Evolutionary conservation across 2,329 filamentous ascomycete genomes (phyloP).

Genomic region (Pestalotiopsis sp.): DNA sequence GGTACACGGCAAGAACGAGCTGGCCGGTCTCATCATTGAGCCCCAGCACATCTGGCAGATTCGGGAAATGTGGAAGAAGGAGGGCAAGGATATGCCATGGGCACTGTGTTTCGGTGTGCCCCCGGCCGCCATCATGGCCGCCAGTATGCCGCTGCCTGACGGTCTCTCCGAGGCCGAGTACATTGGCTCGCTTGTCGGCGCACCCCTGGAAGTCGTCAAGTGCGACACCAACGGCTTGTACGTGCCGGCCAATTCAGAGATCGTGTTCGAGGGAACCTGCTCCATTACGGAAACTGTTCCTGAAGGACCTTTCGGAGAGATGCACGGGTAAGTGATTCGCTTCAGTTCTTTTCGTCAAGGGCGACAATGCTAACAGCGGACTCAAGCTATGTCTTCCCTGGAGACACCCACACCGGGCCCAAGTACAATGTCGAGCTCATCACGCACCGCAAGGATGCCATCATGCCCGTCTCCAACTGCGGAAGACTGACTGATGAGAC

Average conservation of each 20-base stretch:
- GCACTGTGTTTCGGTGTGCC: conserved; percentile 51
- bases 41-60: conserved; percentile 51
- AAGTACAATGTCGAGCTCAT: conserved; percentile 48
- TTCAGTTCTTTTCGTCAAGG: background rate
- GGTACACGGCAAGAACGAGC: conserved; percentile 45
- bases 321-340: conserved; percentile 34
- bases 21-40: conserved; percentile 44
- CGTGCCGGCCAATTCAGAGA: conserved; percentile 53
- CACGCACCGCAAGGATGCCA: conserved; percentile 49
- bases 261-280: conserved; percentile 52
- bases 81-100: conserved; percentile 49
- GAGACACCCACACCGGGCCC: conserved; percentile 40
- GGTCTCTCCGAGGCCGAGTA: conserved; percentile 50
- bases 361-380: background rate
- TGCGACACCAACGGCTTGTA: conserved; percentile 53
- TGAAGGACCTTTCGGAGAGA: conserved; percentile 55
- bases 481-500: conserved; percentile 47
- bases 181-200: conserved; percentile 48
- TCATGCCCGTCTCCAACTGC: conserved; percentile 46
- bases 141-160: conserved; percentile 51
- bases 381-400: conserved; percentile 38
- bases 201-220: conserved; percentile 49
- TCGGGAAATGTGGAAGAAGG: conserved; percentile 47
- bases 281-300: conserved; percentile 44
- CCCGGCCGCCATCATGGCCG: conserved; percentile 50